Evolutionary conservation across 2,329 filamentous ascomycete species (phyloP).

Genomic region (Fusarium pilosicola): DNA sequence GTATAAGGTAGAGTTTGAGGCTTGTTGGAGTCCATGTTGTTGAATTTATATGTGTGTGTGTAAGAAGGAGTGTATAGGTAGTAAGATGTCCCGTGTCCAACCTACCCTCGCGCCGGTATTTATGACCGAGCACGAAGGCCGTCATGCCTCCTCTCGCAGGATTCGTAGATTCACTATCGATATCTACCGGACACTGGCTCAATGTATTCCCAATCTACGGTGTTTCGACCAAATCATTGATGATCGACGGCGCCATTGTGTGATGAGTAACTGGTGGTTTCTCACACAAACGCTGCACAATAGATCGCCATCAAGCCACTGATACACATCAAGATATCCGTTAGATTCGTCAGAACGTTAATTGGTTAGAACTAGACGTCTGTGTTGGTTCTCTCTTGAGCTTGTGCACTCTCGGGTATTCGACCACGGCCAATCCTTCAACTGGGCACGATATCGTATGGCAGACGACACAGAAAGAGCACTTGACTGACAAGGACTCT

Average conservation of each 20-base stretch:
- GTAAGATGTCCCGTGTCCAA: neutral
- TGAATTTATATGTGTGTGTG: neutral
- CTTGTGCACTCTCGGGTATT: slow-evolving; percentile 15
- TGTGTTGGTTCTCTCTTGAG: neutral
- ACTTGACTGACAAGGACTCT: neutral
- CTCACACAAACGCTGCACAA: slow-evolving; percentile 2
- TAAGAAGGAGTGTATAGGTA: neutral
- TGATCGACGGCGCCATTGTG: slow-evolving; percentile 13
- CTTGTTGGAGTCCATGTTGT: neutral
- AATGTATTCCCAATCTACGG: slow-evolving; percentile 7
- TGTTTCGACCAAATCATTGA: slow-evolving; percentile 5
- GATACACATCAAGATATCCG: neutral
- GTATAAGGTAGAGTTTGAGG: neutral
- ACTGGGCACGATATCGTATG: neutral
- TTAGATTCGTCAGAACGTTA: neutral
- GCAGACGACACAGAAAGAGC: neutral
- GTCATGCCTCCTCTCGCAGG: neutral
- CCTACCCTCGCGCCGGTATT: slow-evolving; percentile 2
- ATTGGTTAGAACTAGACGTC: neutral
- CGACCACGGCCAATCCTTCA: neutral
- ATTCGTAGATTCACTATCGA: neutral
- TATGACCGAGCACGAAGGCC: neutral
- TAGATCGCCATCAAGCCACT: slow-evolving; percentile 19
- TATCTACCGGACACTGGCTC: neutral
- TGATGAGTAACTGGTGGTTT: slow-evolving; percentile 9